Evolutionary conservation across 257 asterid species (phyloP), one percentile per base, ranked within the genome.

Genomic region (Jaltomata sinuosa): DNA sequence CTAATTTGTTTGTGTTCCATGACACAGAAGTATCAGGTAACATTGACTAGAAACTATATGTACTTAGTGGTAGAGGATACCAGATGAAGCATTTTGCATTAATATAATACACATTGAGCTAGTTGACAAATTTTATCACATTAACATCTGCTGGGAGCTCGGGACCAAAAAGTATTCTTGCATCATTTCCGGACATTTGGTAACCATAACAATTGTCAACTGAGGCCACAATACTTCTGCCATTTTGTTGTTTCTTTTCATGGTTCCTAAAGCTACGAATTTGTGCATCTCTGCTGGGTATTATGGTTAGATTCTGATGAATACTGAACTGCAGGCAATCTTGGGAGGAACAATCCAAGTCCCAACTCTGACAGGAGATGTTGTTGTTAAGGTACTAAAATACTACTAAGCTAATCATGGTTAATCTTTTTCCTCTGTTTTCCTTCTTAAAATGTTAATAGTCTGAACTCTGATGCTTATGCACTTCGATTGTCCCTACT

Each of bases 291-390:
- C 52, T 16, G 19, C 29, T 67, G 59, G 47, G 6, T 52, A 59
- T 19, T 81, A 82, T 81, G 80, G 61, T 84, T 40, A 45, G 57
- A 32, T 61, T 74, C 81, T 74, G 22, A 74, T 74, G 59, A 74
- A 57, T 86, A 21, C 55, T 88, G 45, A 79, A 42, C 53, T 90
- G 88, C 97, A 96, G 98, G 99, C 99, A 87, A 91, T 96, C 82
- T 88, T 96, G 89, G 98, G 99, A 87, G 99, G 99, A 83, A 94
- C 97, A 32, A 90, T 91, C 80, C 97, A 90, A 89, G 98, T 96
- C 85, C 99, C 99, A 79, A 96, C 99, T 67, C 90, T 96, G 88
- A 85, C 91, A 4, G 99, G 99, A 61, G 94, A 94, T 90, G 95
- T 94, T 34, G 96, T 96, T 52, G 96, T 96, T 72, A 96, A 94